Conservation (phyloP, 495 filamentous ascomycete species). For the Oidiodendron maius region DNA sequence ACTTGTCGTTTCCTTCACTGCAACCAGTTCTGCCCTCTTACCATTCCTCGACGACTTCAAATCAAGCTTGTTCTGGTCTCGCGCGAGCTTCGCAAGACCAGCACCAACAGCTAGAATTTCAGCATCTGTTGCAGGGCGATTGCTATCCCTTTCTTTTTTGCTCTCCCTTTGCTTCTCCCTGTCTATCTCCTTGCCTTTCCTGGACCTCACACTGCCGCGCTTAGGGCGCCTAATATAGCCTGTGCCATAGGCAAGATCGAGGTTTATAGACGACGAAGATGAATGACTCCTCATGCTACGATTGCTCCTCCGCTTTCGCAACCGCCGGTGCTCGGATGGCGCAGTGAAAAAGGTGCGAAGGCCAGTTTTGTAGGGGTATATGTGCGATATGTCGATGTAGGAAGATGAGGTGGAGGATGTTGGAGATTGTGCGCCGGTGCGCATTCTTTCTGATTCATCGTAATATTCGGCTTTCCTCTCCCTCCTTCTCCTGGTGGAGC, state of each 20-base stretch:
- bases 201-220: slow-evolving; percentile 21
- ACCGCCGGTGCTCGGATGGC: slow-evolving; percentile 22
- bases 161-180: slow-evolving; percentile 14
- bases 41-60: slow-evolving; percentile 17
- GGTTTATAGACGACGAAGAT: slow-evolving; percentile 41
- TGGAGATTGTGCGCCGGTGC: slow-evolving; percentile 1
- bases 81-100: slow-evolving; percentile 19
- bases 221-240: slow-evolving; percentile 41
- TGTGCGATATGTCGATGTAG: slow-evolving; percentile 23
- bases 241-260: slow-evolving; percentile 48
- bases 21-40: slow-evolving; percentile 34
- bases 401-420: slow-evolving; percentile 10
- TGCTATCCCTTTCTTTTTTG: slow-evolving; percentile 4
- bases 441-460: slow-evolving; percentile 10
- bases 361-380: slow-evolving; percentile 13
- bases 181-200: slow-evolving; percentile 17
- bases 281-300: slow-evolving; percentile 40
- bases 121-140: slow-evolving; percentile 14
- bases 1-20: not conserved
- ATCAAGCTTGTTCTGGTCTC: slow-evolving; percentile 21
- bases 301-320: slow-evolving; percentile 33
- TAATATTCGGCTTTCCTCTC: slow-evolving; percentile 3
- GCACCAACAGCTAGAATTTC: slow-evolving; percentile 24
- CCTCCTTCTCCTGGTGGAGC: slow-evolving; percentile 4
- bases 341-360: slow-evolving; percentile 24